Percentiles rank a stretch among this genome's conserved stretches.
Conservation (phyloP, 225 moss, liverwort and hornwort genomes). For the Physcomitrellopsis africana region DNA sequence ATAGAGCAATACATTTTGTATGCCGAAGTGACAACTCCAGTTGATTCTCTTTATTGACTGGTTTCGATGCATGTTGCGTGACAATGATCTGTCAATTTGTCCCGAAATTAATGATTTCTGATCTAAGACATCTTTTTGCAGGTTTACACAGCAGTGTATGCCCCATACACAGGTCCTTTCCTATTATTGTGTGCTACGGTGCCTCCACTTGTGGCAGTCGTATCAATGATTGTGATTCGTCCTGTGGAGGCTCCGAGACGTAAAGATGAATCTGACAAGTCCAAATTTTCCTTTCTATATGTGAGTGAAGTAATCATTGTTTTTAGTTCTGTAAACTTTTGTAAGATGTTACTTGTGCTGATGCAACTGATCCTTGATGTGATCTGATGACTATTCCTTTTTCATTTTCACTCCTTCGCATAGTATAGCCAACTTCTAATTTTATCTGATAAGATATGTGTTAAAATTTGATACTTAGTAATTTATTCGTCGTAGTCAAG, state of each 20-base stretch:
- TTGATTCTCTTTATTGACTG: not conserved
- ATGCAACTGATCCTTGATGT: slow-evolving; percentile 7
- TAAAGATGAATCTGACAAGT: slow-evolving; percentile 86
- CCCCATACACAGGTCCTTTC: slow-evolving; percentile 90
- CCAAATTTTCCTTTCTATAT: slow-evolving; percentile 85
- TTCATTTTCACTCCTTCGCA: too few relatives aligned
- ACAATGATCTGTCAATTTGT: slow-evolving; percentile 4
- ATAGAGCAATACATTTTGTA: not conserved
- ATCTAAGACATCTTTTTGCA: slow-evolving; percentile 32
- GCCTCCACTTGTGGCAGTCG: slow-evolving; percentile 78
- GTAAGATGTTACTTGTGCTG: not conserved
- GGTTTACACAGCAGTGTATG: slow-evolving; percentile 98
- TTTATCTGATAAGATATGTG: not conserved
- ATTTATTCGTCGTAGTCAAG: not conserved
- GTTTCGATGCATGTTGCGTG: slow-evolving; percentile 16
- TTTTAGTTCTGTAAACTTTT: not conserved
- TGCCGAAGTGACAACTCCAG: slow-evolving; percentile 1
- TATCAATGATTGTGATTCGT: slow-evolving; percentile 85
- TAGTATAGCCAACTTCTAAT: not conserved
- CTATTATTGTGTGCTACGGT: slow-evolving; percentile 87
- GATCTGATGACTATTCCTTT: not conserved
- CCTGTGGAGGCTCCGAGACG: slow-evolving; percentile 79
- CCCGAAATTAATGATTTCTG: slow-evolving; percentile 23
- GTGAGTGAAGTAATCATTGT: slow-evolving; percentile 57
- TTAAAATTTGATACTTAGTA: not conserved